phyloP scores from a whole-genome alignment of 345 rosid genomes.

The Gossypium bickii region DNA sequence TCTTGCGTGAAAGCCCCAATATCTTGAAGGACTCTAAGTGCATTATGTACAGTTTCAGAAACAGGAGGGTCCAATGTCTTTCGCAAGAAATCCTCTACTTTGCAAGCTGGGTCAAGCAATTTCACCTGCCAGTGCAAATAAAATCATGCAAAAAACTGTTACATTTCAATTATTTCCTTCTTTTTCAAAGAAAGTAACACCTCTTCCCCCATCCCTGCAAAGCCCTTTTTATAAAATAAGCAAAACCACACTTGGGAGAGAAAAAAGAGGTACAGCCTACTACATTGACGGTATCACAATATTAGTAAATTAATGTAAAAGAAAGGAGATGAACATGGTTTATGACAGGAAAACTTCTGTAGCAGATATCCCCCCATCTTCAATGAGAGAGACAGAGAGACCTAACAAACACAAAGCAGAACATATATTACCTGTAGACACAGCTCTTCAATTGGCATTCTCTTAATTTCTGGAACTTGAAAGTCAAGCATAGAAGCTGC shows the following conservation, averaged over 20 bases:
- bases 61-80: slow-evolving; percentile 89
- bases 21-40: slow-evolving; percentile 66
- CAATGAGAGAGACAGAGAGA: not conserved
- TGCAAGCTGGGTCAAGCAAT: slow-evolving; percentile 70
- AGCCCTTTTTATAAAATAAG: not conserved
- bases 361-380: not conserved
- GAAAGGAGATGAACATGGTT: not conserved
- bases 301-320: not conserved
- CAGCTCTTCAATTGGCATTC: slow-evolving; percentile 91
- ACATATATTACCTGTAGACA: slow-evolving; percentile 69
- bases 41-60: slow-evolving; percentile 64
- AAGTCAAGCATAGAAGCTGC: slow-evolving; percentile 80
- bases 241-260: not conserved
- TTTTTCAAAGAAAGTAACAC: slow-evolving; percentile 1
- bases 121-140: slow-evolving; percentile 51
- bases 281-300: not conserved
- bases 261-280: not conserved
- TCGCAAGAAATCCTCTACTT: slow-evolving; percentile 58
- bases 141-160: slow-evolving; percentile 23
- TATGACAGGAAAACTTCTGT: not conserved
- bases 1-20: slow-evolving; percentile 78
- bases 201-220: not conserved
- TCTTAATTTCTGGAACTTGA: slow-evolving; percentile 85
- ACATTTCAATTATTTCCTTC: slow-evolving; percentile 6
- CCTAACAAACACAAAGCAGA: not conserved